Conservation (phyloP, 495 filamentous ascomycete genomes). For the Penicillium nucicola region DNA sequence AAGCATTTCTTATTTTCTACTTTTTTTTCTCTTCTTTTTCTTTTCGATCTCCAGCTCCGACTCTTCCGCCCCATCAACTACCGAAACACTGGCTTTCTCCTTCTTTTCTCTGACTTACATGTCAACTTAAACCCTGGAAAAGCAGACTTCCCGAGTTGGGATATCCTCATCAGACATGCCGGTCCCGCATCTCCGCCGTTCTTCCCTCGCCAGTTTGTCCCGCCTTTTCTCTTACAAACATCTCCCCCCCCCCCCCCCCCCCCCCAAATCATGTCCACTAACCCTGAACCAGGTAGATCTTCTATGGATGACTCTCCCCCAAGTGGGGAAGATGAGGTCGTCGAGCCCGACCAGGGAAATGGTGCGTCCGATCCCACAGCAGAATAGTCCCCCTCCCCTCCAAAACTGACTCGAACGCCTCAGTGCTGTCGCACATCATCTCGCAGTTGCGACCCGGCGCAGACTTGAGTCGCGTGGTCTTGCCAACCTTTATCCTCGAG, state of each 20-base stretch:
- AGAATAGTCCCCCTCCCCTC: too few relatives aligned
- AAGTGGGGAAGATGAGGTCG: constrained; percentile 68
- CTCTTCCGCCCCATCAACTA: background rate
- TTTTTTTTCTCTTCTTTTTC: constrained; percentile 7
- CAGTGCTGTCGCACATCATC: constrained; percentile 93
- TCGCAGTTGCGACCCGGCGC: constrained; percentile 94
- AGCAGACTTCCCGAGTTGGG: background rate
- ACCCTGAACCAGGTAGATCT: constrained; percentile 47
- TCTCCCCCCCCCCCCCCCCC: too few relatives aligned
- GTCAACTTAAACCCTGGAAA: background rate
- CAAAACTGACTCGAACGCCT: constrained; percentile 1
- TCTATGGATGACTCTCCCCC: constrained; percentile 47
- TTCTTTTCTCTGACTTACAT: background rate
- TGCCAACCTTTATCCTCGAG: constrained; percentile 98
- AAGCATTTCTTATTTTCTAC: constrained; percentile 14
- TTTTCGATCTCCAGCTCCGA: constrained; percentile 6
- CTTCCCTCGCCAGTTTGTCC: constrained; percentile 23
- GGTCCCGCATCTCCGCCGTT: constrained; percentile 30
- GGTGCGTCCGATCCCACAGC: constrained; percentile 31
- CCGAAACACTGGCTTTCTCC: background rate
- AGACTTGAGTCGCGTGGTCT: constrained; percentile 87
- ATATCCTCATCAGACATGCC: constrained; percentile 22
- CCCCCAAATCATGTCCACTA: constrained; percentile 36
- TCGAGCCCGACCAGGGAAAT: constrained; percentile 66
- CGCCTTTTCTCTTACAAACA: constrained; percentile 1